Evolutionary conservation across 2,329 filamentous ascomycete genomes (phyloP), one percentile per base, ranked within the genome.

Genomic region (Lasiodiplodia theobromae): DNA sequence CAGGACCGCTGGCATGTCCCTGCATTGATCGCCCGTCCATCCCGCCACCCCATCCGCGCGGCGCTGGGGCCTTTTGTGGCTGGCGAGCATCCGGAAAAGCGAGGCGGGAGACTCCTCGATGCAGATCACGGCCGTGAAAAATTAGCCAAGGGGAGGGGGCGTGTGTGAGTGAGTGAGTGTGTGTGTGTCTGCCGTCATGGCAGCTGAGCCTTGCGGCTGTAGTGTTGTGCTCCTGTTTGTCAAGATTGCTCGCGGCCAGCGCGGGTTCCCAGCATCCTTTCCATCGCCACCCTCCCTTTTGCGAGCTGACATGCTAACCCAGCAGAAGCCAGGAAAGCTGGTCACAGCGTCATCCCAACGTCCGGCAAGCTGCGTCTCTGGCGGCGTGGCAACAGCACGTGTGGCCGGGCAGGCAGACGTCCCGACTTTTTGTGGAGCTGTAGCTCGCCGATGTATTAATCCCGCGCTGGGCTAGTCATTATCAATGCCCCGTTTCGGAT

Each of bases 21-120:
- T 68, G 66, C 66, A 68, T 68, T 52, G 66, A 68, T 68, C 66
- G 56, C 54, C 66, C 54, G 65, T 67, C 56, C 66, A 68, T 62
- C 56, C 66, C 66, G 54, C 54, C 66, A 60, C 66, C 56, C 66
- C 54, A 60, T 52, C 66, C 54, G 66, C 56, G 40, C 44, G n/a
- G 40, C 64, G 64, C 52, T 49, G 52, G 53, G 65, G 54, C 54
- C 53, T 57, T 34, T 62, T 52, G 49, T 58, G 54, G 56, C 56
- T 68, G 66, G 66, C 66, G 56, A 68, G 53, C 66, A 52, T 67
- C 54, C 53, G 54, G 31, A 40, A 34, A n/a, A 31, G 66, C 66
- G 34, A 62, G 31, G 47, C 54, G 53, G 56, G 56, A 52, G 54
- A 52, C 54, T 62, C 49, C 56, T 54, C 16, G 62, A 60, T 60